Evolutionary conservation across 2,329 filamentous ascomycete genomes (phyloP), one percentile per base, ranked within the genome.

Genomic region (Monosporascus ibericus): DNA sequence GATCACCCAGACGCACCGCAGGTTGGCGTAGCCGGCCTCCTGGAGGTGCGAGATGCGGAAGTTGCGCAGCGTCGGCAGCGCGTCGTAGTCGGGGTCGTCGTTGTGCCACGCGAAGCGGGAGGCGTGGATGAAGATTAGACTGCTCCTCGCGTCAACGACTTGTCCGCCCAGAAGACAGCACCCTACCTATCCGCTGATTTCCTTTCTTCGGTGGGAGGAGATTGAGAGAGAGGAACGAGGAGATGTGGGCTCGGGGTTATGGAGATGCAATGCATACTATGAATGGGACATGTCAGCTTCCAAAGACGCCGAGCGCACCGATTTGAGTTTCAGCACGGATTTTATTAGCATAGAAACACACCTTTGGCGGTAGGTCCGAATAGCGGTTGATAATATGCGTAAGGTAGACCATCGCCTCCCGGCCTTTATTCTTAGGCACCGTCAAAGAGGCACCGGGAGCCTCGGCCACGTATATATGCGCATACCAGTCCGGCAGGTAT

Each of bases 1-100:
- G 3, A 81, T 77, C 42, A 75, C 70, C 77, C 75, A 80, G 57
- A 77, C 77, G 63, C 82, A 85, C 49, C 82, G 77, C 48, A 85
- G 72, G 60, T 85, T 85, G 57, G 78, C 75, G 62, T 84, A 85
- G 46, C 81, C 82, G 48, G 74, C 70, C 49, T 72, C 65, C 47
- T 74, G 72, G n/a, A 85, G 71, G 52, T 79, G 74, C 20, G 75
- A 65, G 22, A 79, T 63, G 25, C 73, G 74, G 17, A 84, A 71
- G 39, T 68, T 68, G 48, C 71, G 73, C 52, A 84, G 73, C 3
- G 75, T 70, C 3, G 71, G 68, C 18, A 81, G 72, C n/a, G 75
- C 77, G 61, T 81, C 78, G 68, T 81, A 76, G 49, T 79, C 69
- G 6, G 75, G 75, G 49, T 75, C 72, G 60, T 80, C 77, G 61